phyloP scores from a whole-genome alignment of 2,329 filamentous ascomycete genomes.

The Botrytis deweyae region DNA sequence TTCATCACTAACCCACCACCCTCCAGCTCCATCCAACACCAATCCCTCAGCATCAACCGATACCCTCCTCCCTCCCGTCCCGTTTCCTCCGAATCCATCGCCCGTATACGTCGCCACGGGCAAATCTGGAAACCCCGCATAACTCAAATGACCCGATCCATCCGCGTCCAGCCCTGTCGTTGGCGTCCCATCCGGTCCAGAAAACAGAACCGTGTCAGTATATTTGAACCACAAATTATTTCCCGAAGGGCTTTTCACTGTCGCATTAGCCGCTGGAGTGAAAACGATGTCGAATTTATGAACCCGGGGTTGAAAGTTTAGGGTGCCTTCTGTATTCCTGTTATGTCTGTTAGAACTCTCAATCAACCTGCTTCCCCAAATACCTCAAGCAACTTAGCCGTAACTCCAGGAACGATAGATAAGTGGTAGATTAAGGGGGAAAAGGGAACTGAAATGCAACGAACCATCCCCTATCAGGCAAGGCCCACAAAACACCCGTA shows the following conservation, averaged over 20 bases:
- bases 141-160: slow-evolving; percentile 51
- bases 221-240: slow-evolving; percentile 65
- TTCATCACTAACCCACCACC: slow-evolving; percentile 66
- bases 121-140: slow-evolving; percentile 58
- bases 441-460: slow-evolving; percentile 20
- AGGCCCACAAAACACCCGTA: slow-evolving; percentile 56
- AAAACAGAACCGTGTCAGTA: slow-evolving; percentile 63
- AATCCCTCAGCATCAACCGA: slow-evolving; percentile 67
- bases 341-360: neutral
- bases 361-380: neutral
- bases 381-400: neutral
- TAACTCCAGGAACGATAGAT: neutral
- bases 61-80: slow-evolving; percentile 58
- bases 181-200: slow-evolving; percentile 60
- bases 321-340: slow-evolving; percentile 67
- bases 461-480: slow-evolving; percentile 68
- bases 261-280: slow-evolving; percentile 52
- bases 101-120: slow-evolving; percentile 64
- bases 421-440: neutral
- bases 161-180: slow-evolving; percentile 64
- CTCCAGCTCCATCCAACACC: slow-evolving; percentile 56
- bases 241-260: slow-evolving; percentile 50
- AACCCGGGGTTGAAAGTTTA: slow-evolving; percentile 66
- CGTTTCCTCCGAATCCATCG: slow-evolving; percentile 64
- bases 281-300: slow-evolving; percentile 66